phyloP scores from a whole-genome alignment of 2,329 filamentous ascomycete genomes.

The Aspergillus piperis region DNA sequence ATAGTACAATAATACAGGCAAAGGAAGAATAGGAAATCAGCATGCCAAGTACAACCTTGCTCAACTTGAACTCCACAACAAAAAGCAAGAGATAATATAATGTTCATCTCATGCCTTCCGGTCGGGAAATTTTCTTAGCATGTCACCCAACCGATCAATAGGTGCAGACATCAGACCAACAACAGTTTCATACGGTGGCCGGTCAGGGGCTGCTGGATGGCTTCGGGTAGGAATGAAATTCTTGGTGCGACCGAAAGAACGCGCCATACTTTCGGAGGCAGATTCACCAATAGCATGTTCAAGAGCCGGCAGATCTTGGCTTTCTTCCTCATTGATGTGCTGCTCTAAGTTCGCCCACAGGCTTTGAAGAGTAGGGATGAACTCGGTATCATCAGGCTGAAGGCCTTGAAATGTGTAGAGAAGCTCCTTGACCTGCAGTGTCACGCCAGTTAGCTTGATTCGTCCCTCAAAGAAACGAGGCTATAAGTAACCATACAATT shows the following conservation, averaged over 20 bases:
- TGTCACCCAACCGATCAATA: conserved; percentile 56
- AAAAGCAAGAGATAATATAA: too few relatives aligned
- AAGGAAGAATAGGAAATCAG: too few relatives aligned
- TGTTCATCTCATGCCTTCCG: too few relatives aligned
- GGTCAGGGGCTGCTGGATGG: conserved; percentile 52
- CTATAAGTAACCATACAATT: conserved; percentile 1
- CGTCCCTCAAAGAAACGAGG: too few relatives aligned
- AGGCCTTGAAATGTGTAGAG: conserved; percentile 54
- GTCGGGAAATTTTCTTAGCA: conserved; percentile 38
- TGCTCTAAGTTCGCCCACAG: conserved; percentile 45
- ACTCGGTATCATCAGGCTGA: conserved; percentile 39
- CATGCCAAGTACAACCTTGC: too few relatives aligned
- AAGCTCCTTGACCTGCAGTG: conserved; percentile 50
- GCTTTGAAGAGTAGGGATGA: conserved; percentile 42
- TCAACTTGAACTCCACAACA: too few relatives aligned
- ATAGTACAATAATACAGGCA: too few relatives aligned
- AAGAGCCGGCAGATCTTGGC: conserved; percentile 49
- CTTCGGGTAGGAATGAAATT: conserved; percentile 54
- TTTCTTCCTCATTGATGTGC: conserved; percentile 55
- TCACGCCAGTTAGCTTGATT: too few relatives aligned
- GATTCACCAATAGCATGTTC: conserved; percentile 42
- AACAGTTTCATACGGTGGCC: conserved; percentile 58
- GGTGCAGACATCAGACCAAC: conserved; percentile 57
- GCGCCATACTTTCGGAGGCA: conserved; percentile 40
- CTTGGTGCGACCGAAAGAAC: conserved; percentile 54